Evolutionary conservation across 2,329 filamentous ascomycete genomes (phyloP).

Genomic region (Exophiala sideris): DNA sequence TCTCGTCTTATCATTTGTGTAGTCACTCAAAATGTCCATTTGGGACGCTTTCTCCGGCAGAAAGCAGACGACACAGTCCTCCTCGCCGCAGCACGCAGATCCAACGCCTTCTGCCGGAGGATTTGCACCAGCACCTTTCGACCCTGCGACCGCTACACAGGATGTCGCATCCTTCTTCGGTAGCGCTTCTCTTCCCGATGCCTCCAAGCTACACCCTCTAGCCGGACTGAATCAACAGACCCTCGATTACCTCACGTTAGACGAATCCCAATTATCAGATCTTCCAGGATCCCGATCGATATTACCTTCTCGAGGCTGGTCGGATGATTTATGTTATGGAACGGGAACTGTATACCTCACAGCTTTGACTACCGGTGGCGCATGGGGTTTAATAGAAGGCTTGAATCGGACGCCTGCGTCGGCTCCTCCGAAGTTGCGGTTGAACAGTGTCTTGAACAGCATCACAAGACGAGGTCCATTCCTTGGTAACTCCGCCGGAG

Average conservation of each 20-base stretch:
- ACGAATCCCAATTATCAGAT: constrained; percentile 84
- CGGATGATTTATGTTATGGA: constrained; percentile 96
- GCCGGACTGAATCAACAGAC: constrained; percentile 89
- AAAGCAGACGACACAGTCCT: constrained; percentile 42
- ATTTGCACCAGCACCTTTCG: constrained; percentile 60
- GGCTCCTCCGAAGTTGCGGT: constrained; percentile 81
- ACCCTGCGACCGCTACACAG: constrained; percentile 64
- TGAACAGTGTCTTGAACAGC: constrained; percentile 93
- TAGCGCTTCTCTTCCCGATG: constrained; percentile 74
- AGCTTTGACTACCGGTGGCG: constrained; percentile 80
- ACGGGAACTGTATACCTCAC: constrained; percentile 90
- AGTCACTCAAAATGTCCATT: constrained; percentile 47
- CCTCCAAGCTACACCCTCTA: constrained; percentile 84
- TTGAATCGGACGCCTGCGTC: constrained; percentile 67
- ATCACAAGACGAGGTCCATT: constrained; percentile 91
- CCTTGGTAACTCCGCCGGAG: constrained; percentile 91
- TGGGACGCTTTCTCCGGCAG: constrained; percentile 62
- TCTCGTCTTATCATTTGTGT: constrained; percentile 3
- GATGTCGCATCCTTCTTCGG: constrained; percentile 86
- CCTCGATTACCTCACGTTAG: constrained; percentile 90
- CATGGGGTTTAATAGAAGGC: constrained; percentile 89
- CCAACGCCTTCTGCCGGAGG: constrained; percentile 16
- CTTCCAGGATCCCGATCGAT: constrained; percentile 82
- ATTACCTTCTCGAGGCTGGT: constrained; percentile 92
- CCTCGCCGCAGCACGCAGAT: constrained; percentile 46